Conservation (phyloP, 2,329 filamentous ascomycete genomes). For the Fusarium hostae region DNA sequence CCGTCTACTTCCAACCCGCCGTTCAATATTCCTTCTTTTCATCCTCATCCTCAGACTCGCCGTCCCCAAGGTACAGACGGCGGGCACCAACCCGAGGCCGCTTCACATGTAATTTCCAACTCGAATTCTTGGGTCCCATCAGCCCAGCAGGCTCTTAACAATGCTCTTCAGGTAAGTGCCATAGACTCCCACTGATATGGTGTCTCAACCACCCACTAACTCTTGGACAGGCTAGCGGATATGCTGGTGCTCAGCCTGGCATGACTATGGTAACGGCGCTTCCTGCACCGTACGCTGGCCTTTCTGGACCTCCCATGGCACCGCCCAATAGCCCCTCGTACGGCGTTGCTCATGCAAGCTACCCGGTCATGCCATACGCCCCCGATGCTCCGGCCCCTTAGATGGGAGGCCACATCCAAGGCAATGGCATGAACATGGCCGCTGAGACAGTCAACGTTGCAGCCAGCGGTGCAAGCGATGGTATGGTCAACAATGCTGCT, state of each 20-base stretch:
- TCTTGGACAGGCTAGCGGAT: constrained; percentile 21
- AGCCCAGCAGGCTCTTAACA: constrained; percentile 38
- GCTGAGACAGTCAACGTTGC: background rate
- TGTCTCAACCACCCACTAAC: background rate
- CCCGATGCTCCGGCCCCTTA: constrained; percentile 33
- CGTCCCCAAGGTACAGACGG: background rate
- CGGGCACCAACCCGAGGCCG: background rate
- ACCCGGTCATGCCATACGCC: background rate
- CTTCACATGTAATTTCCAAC: constrained; percentile 5
- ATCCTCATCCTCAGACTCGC: background rate
- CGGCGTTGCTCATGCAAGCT: background rate
- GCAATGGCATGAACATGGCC: background rate
- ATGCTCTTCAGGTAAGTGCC: constrained; percentile 36
- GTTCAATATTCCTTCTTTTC: constrained; percentile 3
- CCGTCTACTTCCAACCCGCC: constrained; percentile 22
- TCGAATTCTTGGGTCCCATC: constrained; percentile 39
- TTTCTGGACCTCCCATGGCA: constrained; percentile 17
- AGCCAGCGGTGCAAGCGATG: background rate
- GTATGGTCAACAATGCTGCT: background rate
- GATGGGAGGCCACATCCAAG: constrained; percentile 37
- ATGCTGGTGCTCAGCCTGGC: background rate
- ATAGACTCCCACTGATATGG: background rate
- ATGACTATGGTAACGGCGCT: background rate
- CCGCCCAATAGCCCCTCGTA: constrained; percentile 33
- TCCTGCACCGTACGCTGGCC: background rate